These are phyloP conservation scores for Cornus controversa DNA, from an alignment of 148 eudicot species.

Conservation along the genomic window DNA sequence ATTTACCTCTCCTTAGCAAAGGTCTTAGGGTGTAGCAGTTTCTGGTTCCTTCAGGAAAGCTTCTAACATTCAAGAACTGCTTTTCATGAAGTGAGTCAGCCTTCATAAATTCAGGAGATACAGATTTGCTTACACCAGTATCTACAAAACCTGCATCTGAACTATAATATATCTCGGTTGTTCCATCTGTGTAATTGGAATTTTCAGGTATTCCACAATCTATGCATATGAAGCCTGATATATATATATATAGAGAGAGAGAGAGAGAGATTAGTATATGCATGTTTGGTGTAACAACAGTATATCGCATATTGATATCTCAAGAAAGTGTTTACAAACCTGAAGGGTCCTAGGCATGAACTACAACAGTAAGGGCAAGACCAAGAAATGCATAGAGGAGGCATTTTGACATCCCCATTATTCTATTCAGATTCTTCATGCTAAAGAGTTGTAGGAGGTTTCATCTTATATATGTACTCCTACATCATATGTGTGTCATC, in stretches of 20 bases:
- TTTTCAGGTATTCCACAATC: constrained; percentile 30
- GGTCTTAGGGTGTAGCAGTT: constrained; percentile 42
- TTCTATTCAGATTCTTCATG: background rate
- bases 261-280: background rate
- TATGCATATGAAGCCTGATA: constrained; percentile 36
- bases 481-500: no score
- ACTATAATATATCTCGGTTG: constrained; percentile 22
- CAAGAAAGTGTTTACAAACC: background rate
- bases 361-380: background rate
- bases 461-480: no score
- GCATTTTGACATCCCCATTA: background rate
- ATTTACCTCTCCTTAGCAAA: constrained; percentile 18
- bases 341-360: background rate
- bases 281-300: background rate
- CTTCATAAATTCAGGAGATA: constrained; percentile 13
- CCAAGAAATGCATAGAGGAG: background rate
- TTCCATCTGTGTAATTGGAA: constrained; percentile 19
- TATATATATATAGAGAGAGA: no score
- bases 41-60: constrained; percentile 37
- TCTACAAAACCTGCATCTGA: constrained; percentile 24
- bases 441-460: no score
- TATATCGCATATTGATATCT: no score
- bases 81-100: background rate
- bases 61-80: constrained; percentile 21
- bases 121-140: constrained; percentile 16